phyloP scores from a whole-genome alignment of 169 alveolate genomes.

The Plasmodium relictum region DNA sequence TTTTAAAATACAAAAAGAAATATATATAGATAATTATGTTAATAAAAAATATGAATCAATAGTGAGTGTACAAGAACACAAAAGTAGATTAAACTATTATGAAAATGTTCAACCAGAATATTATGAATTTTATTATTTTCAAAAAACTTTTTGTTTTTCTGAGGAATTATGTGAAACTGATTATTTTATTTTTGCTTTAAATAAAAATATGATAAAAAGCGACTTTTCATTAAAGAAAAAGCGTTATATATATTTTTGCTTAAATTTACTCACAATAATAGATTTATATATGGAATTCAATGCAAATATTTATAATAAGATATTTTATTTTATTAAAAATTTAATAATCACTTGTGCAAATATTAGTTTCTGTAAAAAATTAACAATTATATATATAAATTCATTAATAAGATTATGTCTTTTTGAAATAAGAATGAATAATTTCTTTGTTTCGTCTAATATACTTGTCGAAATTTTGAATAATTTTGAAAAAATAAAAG shows the following conservation, averaged over 20 bases:
- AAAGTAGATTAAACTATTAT: constrained; percentile 44
- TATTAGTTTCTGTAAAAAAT: constrained; percentile 43
- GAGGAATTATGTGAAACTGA: constrained; percentile 34
- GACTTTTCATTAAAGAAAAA: constrained; percentile 31
- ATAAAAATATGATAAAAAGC: constrained; percentile 13
- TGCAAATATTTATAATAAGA: constrained; percentile 22
- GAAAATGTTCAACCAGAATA: constrained; percentile 29
- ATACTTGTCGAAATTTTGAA: constrained; percentile 61
- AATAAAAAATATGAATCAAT: constrained; percentile 27
- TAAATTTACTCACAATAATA: constrained; percentile 62
- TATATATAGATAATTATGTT: constrained; percentile 38
- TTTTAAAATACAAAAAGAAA: constrained; percentile 51
- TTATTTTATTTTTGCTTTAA: constrained; percentile 37
- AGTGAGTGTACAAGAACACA: constrained; percentile 12
- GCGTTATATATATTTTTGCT: constrained; percentile 20
- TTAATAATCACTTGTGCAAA: constrained; percentile 64
- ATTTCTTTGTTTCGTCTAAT: constrained; percentile 20
- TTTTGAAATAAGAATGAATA: constrained; percentile 68
- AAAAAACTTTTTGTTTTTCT: constrained; percentile 29
- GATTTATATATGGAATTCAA: constrained; percentile 75
- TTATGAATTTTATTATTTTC: constrained; percentile 24
- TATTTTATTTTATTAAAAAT: constrained; percentile 67
- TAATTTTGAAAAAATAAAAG: constrained; percentile 55
- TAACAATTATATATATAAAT: constrained; percentile 40
- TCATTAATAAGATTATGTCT: constrained; percentile 56